phyloP scores from a whole-genome alignment of 129 eudicot species.

The Heracleum sosnowskyi region DNA sequence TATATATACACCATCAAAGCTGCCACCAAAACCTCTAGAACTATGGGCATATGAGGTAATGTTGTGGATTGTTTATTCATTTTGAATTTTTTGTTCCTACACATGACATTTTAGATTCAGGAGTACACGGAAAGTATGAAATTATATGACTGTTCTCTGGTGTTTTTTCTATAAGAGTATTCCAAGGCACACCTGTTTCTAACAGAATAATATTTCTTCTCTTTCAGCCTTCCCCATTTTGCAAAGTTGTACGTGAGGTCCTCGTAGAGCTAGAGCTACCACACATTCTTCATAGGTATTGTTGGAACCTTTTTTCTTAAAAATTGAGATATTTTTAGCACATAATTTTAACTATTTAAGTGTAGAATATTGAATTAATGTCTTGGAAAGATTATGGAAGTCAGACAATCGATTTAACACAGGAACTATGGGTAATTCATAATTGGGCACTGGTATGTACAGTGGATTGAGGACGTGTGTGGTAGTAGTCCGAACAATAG shows the following conservation, averaged over 20 bases:
- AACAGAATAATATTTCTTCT: background rate
- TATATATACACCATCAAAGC: conserved; percentile 2
- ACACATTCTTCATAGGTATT: conserved; percentile 83
- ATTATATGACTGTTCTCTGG: conserved; percentile 9
- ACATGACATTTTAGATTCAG: background rate
- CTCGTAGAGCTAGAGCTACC: conserved; percentile 97
- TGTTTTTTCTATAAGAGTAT: conserved; percentile 5
- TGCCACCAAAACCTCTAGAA: conserved; percentile 8
- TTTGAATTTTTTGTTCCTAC: background rate
- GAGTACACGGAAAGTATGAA: background rate
- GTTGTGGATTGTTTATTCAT: background rate
- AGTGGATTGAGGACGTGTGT: background rate
- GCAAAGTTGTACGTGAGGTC: conserved; percentile 94
- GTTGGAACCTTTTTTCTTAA: background rate
- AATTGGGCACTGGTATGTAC: background rate
- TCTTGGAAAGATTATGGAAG: background rate
- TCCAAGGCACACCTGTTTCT: background rate
- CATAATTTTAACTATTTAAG: background rate
- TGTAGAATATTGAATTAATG: background rate
- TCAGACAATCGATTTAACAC: background rate
- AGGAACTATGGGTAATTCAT: background rate
- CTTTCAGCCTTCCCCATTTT: conserved; percentile 81
- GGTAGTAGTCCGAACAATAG: background rate
- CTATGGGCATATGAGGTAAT: conserved; percentile 12
- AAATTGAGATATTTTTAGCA: background rate